Evolutionary conservation across 495 filamentous ascomycete genomes (phyloP).

Genomic region (Aspergillus bridgeri): DNA sequence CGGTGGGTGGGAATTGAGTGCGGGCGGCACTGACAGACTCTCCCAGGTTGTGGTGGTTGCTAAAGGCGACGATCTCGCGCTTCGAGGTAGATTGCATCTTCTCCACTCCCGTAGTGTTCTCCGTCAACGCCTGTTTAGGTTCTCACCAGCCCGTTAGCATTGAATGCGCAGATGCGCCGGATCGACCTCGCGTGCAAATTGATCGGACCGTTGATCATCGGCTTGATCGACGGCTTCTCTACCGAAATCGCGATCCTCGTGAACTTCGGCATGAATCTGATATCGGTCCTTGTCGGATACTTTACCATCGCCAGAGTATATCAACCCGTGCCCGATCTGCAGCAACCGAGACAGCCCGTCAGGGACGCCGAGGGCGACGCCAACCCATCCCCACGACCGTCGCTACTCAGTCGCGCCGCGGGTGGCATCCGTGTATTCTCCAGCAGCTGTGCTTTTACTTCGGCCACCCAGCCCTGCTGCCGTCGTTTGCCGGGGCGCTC

Average conservation of each 20-base stretch:
- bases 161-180: conserved; percentile 65
- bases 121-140: background rate
- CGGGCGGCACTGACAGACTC: background rate
- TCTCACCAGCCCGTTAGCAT: conserved; percentile 11
- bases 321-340: conserved; percentile 35
- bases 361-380: background rate
- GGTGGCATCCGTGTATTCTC: background rate
- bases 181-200: conserved; percentile 75
- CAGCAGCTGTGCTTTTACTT: background rate
- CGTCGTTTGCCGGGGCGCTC: conserved; percentile 52
- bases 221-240: conserved; percentile 46
- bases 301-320: conserved; percentile 53
- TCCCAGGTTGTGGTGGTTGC: conserved; percentile 43
- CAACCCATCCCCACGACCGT: background rate
- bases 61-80: conserved; percentile 29
- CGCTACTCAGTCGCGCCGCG: background rate
- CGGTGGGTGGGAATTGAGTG: background rate
- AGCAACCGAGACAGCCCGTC: conserved; percentile 1
- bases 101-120: background rate
- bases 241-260: conserved; percentile 48
- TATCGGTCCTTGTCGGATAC: conserved; percentile 53
- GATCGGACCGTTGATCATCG: conserved; percentile 56
- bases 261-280: conserved; percentile 36
- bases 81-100: conserved; percentile 26
- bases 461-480: conserved; percentile 37